Evolutionary conservation across 352 stramenopile genomes (phyloP), one percentile per base, ranked within the genome.

Genomic region (Pythium utonaiense): DNA sequence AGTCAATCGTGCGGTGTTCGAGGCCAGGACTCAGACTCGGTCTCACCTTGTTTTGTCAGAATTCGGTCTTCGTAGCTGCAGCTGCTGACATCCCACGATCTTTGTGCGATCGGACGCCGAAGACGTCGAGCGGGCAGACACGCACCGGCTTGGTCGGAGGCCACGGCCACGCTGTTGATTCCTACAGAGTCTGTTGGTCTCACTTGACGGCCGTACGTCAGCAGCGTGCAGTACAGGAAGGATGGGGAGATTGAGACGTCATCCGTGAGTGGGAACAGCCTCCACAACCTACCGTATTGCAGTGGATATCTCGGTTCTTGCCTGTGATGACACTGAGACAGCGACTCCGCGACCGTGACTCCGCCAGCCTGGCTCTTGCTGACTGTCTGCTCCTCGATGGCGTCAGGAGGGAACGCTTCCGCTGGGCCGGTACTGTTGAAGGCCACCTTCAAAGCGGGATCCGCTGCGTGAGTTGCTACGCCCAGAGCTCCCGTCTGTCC

Each of bases 31-130:
- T 62, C 42, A 62, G 55, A 48, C 34, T 24, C 1, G 0, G n/a
- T 0, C 24, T 25, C 24, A 55, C 55, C 55, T 45, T 55, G 42
- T 55, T 62, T 38, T 62, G 33, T 12, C 6, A 62, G 17, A 51
- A 40, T 62, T 45, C 45, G 41, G 55, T 45, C 31, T 53, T 60
- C 53, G 40, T 24, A 59, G 52, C 52, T 57, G 33, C n/a, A 38
- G 17, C 50, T 25, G 34, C 22, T 27, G 6, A 2, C 41, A 41
- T 47, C 40, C 40, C 40, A 47, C n/a, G 40, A 47, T 27, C 40
- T 47, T 47, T 47, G 40, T 25, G 40, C 40, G 40, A 47, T 47
- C 40, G 40, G 40, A 47, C 40, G 40, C 40, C 40, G 40, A 47
- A 19, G 40, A 19, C 10, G 5, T 44, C 17, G 14, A 17, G 36